Percentiles rank a stretch among this genome's conserved stretches.
These are phyloP conservation scores for Brassica hybrid DNA, from an alignment of 441 rosid species.

Conservation along the genomic window DNA sequence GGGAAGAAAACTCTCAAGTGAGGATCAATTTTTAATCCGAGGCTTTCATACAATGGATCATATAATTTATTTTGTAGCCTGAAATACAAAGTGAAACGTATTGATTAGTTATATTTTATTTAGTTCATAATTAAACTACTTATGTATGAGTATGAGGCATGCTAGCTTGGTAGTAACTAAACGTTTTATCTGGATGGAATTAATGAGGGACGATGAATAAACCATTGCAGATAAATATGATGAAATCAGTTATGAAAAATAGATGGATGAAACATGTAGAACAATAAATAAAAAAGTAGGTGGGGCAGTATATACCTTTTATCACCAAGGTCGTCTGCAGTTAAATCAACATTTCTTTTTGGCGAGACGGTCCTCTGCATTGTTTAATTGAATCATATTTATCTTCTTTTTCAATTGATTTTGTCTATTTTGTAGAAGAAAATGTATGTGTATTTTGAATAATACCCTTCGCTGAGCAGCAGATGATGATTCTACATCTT, in stretches of 20 bases:
- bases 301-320: conserved; percentile 17
- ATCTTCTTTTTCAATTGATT: background rate
- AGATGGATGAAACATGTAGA: background rate
- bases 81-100: background rate
- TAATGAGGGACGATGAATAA: background rate
- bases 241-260: background rate
- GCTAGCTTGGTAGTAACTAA: background rate
- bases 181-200: conserved; percentile 1
- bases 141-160: background rate
- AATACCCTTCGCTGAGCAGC: conserved; percentile 16
- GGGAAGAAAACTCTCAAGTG: background rate
- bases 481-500: conserved; percentile 17
- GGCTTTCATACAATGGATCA: conserved; percentile 17
- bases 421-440: background rate
- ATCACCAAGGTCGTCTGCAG: background rate
- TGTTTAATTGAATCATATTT: background rate
- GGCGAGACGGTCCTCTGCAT: conserved; percentile 22
- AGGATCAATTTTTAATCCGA: conserved; percentile 29
- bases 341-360: background rate
- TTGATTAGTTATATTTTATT: background rate
- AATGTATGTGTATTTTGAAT: conserved; percentile 1
- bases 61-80: conserved; percentile 13
- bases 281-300: background rate
- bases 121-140: background rate
- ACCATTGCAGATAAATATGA: background rate